phyloP scores from a whole-genome alignment of 768 basidiomycete genomes.

The Lentinus brumalis region DNA sequence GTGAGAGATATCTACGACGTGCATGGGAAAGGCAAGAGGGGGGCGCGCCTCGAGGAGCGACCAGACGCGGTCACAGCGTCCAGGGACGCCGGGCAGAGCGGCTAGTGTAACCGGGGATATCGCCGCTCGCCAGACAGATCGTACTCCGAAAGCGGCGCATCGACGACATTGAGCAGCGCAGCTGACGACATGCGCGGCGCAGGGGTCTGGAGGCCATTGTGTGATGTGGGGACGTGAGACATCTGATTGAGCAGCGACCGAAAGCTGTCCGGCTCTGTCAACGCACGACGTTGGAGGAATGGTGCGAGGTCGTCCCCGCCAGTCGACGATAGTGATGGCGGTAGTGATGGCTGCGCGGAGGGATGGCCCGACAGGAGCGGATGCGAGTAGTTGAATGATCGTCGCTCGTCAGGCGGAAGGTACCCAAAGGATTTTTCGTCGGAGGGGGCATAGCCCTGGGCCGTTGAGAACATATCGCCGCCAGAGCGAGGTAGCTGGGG shows the following conservation, averaged over 20 bases:
- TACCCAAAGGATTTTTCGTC: constrained; percentile 19
- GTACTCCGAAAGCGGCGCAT: constrained; percentile 14
- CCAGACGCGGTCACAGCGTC: not conserved
- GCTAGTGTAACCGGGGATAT: constrained; percentile 23
- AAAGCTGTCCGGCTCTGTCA: constrained; percentile 59
- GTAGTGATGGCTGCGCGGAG: constrained; percentile 10
- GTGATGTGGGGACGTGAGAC: constrained; percentile 49
- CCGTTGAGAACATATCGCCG: constrained; percentile 11
- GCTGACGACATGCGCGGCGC: constrained; percentile 10
- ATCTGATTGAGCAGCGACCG: constrained; percentile 49
- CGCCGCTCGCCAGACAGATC: constrained; percentile 19
- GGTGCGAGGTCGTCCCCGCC: constrained; percentile 31
- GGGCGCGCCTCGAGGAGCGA: not conserved
- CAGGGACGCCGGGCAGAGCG: not conserved
- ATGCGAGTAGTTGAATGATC: constrained; percentile 37
- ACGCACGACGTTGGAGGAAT: constrained; percentile 56
- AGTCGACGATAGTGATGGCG: constrained; percentile 21
- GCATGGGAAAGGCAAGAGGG: not conserved
- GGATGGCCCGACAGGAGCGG: constrained; percentile 32
- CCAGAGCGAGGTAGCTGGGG: constrained; percentile 10
- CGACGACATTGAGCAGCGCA: constrained; percentile 10
- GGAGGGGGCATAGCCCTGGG: constrained; percentile 11
- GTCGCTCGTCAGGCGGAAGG: constrained; percentile 15
- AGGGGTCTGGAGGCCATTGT: constrained; percentile 24
- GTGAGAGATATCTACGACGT: constrained; percentile 11